Base-by-base conservation (phyloP, 176 grass and related monocot species). In the Secale cereale region DNA sequence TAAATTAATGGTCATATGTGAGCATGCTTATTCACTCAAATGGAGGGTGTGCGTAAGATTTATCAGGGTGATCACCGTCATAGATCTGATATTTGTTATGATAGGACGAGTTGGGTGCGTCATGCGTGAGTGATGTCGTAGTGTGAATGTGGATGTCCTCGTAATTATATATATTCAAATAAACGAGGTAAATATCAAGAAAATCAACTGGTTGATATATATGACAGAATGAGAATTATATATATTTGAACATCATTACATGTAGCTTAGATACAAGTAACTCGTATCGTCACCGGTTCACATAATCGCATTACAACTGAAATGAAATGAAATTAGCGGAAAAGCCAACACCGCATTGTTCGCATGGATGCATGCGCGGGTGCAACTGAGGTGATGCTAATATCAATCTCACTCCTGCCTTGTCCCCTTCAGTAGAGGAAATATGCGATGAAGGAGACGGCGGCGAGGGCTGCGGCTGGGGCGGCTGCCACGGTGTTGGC, bases 351-450 rank as follows among this genome's bases (percentile, higher is more conserved):
- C 70, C 70, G 2, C 70, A 26, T 72, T 26, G 13, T 6, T 72
- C 37, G n/a, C 70, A 72, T 72, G 70, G 11, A 43, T 45, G n/a
- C 69, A 72, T 72, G 37, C 39, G 11, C 2, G 70, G 70, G 70
- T 72, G 70, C 70, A 72, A 45, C n/a, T 6, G 11, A 72, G 36
- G 70, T 72, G 70, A 72, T 72, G 70, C 70, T 72, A 72, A 71
- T 16, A 72, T 3, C 11, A 4, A 40, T 45, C 13, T 25, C 37
- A 37, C n/a, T 61, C 59, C 10, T 72, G n/a, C n/a, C 61, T 7
- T 72, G 12, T 72, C 68, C 33, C 11, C 11, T 25, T 71, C 37
- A 72, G 12, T 72, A 45, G 70, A 72, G 70, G 37, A 72, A 72
- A 23, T 72, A 72, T 45, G 70, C 70, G n/a, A 72, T 12, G 70